Evolutionary conservation across 164 flowering plant species (phyloP).

Genomic region (Tinospora cordifolia): DNA sequence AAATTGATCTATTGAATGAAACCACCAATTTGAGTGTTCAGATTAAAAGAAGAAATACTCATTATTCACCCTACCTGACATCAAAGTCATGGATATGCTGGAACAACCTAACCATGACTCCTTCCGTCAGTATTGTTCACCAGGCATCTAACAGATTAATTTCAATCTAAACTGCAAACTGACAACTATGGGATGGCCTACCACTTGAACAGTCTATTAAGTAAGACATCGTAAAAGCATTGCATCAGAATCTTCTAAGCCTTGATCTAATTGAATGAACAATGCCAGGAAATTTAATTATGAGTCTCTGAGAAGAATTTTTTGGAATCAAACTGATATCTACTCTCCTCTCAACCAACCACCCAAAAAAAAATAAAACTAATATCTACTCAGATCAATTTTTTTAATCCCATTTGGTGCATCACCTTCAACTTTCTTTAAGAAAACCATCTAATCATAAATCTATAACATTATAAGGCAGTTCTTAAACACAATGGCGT

Average conservation of each 20-base stretch:
- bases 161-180: background rate
- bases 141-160: background rate
- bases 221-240: background rate
- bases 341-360: no score
- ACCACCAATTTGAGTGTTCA: background rate
- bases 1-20: background rate
- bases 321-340: no score
- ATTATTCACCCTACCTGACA: background rate
- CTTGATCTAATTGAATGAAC: background rate
- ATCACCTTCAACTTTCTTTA: slow-evolving; percentile 8
- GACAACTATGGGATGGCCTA: background rate
- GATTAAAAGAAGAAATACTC: background rate
- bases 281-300: no score
- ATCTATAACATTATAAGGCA: background rate
- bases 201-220: background rate
- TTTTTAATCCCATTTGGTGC: background rate
- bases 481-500: background rate
- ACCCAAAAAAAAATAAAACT: no score
- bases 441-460: slow-evolving; percentile 6
- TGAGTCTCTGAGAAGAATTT: no score
- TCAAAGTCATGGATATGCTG: background rate
- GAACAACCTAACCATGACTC: background rate
- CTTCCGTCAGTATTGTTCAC: background rate
- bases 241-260: background rate
- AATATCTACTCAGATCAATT: no score